Evolutionary conservation across 2,329 filamentous ascomycete species (phyloP).

Genomic region (Xylaria sp.): DNA sequence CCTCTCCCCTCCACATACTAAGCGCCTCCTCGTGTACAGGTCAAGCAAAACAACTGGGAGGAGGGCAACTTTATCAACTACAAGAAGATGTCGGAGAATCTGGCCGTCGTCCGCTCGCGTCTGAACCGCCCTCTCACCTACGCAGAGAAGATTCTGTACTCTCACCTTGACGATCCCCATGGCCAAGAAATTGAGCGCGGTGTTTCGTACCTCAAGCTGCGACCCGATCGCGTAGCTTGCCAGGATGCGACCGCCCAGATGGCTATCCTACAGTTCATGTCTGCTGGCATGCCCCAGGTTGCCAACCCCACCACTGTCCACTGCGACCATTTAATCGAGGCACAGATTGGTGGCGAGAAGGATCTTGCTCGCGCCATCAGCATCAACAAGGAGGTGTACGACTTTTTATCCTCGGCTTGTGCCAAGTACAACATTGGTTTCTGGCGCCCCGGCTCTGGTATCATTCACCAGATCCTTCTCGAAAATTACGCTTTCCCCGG

Average conservation of each 20-base stretch:
- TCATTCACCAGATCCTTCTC: conserved; percentile 98
- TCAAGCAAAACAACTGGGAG: conserved; percentile 97
- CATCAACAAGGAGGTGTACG: conserved; percentile 99
- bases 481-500: conserved; percentile 99
- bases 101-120: conserved; percentile 86
- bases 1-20: conserved; percentile 34
- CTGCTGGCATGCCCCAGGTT: conserved; percentile 93
- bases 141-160: conserved; percentile 99
- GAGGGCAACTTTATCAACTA: conserved; percentile 99
- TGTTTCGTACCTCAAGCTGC: conserved; percentile 93
- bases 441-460: conserved; percentile 98
- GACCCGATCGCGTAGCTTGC: conserved; percentile 97
- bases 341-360: conserved; percentile 90
- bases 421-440: conserved; percentile 99
- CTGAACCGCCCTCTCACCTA: conserved; percentile 94
- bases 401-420: conserved; percentile 92
- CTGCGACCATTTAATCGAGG: conserved; percentile 99
- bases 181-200: conserved; percentile 97
- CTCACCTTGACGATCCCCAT: conserved; percentile 96
- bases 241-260: conserved; percentile 99
- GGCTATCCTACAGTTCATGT: conserved; percentile 99
- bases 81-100: conserved; percentile 99
- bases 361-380: conserved; percentile 90
- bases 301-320: conserved; percentile 96
- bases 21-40: conserved; percentile 55